Evolutionary conservation across 73 alveolate genomes (phyloP).

Genomic region (Tetrahymena borealis): DNA sequence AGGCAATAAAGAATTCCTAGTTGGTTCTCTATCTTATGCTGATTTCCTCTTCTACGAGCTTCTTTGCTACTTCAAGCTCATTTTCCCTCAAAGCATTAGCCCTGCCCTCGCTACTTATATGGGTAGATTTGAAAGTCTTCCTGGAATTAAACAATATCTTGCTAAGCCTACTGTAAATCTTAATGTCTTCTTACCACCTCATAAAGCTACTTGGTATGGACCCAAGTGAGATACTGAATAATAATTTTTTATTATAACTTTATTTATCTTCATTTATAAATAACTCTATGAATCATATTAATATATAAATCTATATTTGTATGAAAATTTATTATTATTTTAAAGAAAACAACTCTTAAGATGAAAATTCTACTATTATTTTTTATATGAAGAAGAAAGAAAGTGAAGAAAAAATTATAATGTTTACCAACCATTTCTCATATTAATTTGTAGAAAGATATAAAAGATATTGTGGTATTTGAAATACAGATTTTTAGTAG

Average conservation of each 20-base stretch:
- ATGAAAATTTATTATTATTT: too few species aligned
- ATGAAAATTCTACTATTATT: too few species aligned
- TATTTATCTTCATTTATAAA: too few species aligned
- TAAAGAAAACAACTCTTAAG: too few species aligned
- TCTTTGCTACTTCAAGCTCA: not conserved
- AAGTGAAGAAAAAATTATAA: too few species aligned
- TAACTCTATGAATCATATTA: too few species aligned
- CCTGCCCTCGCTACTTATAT: not conserved
- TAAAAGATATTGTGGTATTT: too few species aligned
- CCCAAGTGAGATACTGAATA: not conserved
- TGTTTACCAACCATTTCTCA: too few species aligned
- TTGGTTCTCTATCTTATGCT: not conserved
- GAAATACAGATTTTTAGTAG: too few species aligned
- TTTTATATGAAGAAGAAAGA: too few species aligned
- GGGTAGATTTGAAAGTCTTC: not conserved
- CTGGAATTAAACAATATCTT: not conserved
- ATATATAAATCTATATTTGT: too few species aligned
- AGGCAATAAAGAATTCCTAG: not conserved
- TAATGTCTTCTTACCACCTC: not conserved
- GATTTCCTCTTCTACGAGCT: not conserved
- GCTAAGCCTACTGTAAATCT: not conserved
- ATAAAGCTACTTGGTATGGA: not conserved
- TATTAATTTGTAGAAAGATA: too few species aligned
- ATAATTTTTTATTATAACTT: not conserved
- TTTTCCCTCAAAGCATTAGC: not conserved